Evolutionary conservation across 2,329 filamentous ascomycete species (phyloP).

Genomic region (Apiospora marii): DNA sequence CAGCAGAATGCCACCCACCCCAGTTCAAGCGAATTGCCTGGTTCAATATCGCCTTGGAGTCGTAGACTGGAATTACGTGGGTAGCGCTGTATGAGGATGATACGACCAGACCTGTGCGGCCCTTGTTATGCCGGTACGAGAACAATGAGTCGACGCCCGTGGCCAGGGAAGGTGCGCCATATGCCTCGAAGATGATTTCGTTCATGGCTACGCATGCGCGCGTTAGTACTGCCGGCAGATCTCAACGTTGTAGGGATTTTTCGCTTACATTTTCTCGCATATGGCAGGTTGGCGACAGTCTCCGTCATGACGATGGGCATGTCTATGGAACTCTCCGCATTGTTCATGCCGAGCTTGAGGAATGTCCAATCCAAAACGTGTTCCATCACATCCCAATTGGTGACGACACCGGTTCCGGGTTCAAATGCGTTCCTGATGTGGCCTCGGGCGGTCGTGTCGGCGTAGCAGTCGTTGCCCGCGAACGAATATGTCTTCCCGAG

Average conservation of each 20-base stretch:
- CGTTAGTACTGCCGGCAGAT: constrained; percentile 19
- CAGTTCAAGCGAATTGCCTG: constrained; percentile 93
- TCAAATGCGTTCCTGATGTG: constrained; percentile 94
- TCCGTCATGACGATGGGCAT: constrained; percentile 95
- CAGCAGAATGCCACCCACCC: constrained; percentile 89
- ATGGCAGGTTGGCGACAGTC: constrained; percentile 87
- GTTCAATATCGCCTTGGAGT: constrained; percentile 82
- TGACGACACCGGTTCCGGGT: constrained; percentile 86
- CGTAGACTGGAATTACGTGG: constrained; percentile 91
- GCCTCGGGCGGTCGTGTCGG: constrained; percentile 89
- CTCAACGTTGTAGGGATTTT: neutral
- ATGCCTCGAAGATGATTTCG: constrained; percentile 96
- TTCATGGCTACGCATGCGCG: constrained; percentile 76
- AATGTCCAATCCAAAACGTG: constrained; percentile 94
- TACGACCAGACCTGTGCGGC: constrained; percentile 85
- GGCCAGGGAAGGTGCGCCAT: constrained; percentile 85
- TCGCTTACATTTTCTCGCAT: constrained; percentile 82
- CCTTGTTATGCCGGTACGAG: constrained; percentile 91
- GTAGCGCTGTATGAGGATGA: constrained; percentile 94
- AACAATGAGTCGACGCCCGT: constrained; percentile 98
- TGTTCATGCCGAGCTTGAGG: constrained; percentile 88
- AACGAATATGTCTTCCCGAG: constrained; percentile 91
- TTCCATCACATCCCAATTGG: constrained; percentile 98
- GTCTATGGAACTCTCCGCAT: constrained; percentile 76
- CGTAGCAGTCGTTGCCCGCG: constrained; percentile 90